Conservation (phyloP, 1,284 basidiomycete genomes). For the Moesziomyces sp. region DNA sequence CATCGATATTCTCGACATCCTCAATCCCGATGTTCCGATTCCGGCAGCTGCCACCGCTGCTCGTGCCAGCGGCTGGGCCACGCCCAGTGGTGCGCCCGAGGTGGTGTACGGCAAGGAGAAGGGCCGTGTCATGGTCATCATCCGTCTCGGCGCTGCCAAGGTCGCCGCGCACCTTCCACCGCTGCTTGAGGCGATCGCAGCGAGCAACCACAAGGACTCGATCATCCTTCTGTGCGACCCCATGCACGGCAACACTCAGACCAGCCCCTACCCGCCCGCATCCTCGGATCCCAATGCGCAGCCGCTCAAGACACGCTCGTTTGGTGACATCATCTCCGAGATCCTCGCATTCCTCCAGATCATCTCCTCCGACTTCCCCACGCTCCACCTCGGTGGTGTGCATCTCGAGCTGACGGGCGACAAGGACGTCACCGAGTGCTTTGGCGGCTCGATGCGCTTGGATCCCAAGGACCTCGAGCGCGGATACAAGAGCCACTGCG, state of each 20-base stretch:
- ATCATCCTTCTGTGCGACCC: conserved; percentile 96
- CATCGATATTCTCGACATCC: conserved; percentile 79
- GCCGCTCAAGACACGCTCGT: conserved; percentile 77
- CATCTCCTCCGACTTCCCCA: conserved; percentile 49
- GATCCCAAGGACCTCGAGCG: conserved; percentile 71
- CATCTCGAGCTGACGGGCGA: conserved; percentile 97
- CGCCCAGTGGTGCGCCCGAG: conserved; percentile 15
- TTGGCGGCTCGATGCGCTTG: conserved; percentile 73
- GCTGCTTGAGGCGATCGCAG: conserved; percentile 86
- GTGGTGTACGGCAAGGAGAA: conserved; percentile 71
- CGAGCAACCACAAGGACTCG: conserved; percentile 76
- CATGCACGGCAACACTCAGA: conserved; percentile 84
- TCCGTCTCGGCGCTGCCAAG: conserved; percentile 89
- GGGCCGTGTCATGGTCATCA: conserved; percentile 89
- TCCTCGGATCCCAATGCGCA: conserved; percentile 52
- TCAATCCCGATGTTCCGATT: conserved; percentile 76
- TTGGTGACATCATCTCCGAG: conserved; percentile 89
- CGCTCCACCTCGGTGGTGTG: conserved; percentile 88
- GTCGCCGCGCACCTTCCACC: conserved; percentile 75
- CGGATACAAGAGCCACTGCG: conserved; percentile 69
- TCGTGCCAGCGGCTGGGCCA: conserved; percentile 22
- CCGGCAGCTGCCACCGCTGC: conserved; percentile 11
- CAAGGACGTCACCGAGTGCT: conserved; percentile 80
- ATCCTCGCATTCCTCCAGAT: conserved; percentile 84
- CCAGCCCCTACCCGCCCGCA: conserved; percentile 54